phyloP scores from a whole-genome alignment of 805 yeast genomes.

The Saturnispora saitoi region DNA sequence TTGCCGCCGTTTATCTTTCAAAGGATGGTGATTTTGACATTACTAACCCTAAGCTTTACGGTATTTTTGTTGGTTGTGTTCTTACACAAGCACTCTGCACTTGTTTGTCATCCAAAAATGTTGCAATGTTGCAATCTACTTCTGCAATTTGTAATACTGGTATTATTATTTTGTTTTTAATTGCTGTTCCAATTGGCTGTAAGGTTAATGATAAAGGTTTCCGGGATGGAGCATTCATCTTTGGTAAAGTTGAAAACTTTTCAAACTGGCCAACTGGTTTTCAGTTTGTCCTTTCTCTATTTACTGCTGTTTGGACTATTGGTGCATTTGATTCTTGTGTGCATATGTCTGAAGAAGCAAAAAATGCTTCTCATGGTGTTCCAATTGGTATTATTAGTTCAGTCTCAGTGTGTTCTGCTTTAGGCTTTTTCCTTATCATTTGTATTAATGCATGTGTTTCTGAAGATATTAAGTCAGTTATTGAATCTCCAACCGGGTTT shows the following conservation, averaged over 20 bases:
- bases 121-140: conserved; percentile 41
- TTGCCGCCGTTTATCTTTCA: conserved; percentile 37
- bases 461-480: conserved; percentile 42
- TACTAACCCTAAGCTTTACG: conserved; percentile 41
- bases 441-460: conserved; percentile 52
- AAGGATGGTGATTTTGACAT: conserved; percentile 34
- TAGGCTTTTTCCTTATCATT: conserved; percentile 50
- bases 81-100: conserved; percentile 39
- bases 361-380: conserved; percentile 53
- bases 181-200: conserved; percentile 43
- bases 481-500: conserved; percentile 45
- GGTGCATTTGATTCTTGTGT: conserved; percentile 70
- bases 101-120: conserved; percentile 47
- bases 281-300: conserved; percentile 46
- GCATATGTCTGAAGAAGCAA: conserved; percentile 63
- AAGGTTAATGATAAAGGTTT: conserved; percentile 40
- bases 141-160: conserved; percentile 43
- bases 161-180: conserved; percentile 43
- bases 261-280: conserved; percentile 59
- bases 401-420: conserved; percentile 42
- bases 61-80: conserved; percentile 44
- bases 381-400: conserved; percentile 60
- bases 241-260: conserved; percentile 44
- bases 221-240: conserved; percentile 45
- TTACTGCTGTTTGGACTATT: conserved; percentile 63